Evolutionary conservation across 257 asterid genomes (phyloP).

Genomic region (Leptodermis oblonga): DNA sequence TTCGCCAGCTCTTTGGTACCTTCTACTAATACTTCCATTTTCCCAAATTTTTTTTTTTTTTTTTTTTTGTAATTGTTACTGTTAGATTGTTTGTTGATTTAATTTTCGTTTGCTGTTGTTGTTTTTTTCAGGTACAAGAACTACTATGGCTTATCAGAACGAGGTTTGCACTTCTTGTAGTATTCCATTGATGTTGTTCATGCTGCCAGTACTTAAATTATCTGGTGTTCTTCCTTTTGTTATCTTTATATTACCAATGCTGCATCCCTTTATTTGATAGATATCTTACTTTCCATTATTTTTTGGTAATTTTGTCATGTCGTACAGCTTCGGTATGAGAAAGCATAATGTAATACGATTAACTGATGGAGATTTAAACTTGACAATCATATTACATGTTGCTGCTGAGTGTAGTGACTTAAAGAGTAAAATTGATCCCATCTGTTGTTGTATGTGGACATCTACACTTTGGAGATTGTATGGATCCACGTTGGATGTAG

Average conservation of each 20-base stretch:
- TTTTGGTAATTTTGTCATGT: neutral
- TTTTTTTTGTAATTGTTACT: neutral
- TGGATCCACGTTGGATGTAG: neutral
- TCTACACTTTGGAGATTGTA: neutral
- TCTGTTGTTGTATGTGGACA: neutral
- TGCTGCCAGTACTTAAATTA: neutral
- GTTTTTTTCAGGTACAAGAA: conserved; percentile 63
- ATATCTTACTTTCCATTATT: neutral
- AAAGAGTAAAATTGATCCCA: neutral
- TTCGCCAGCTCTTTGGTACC: conserved; percentile 93
- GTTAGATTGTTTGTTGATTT: neutral
- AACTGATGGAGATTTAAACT: neutral
- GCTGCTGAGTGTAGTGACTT: neutral
- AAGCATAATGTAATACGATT: neutral
- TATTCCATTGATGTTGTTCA: neutral
- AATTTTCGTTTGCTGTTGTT: neutral
- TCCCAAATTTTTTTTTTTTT: neutral
- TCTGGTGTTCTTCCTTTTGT: neutral
- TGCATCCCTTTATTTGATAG: neutral
- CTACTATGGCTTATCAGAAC: conserved; percentile 82
- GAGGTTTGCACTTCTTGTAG: conserved; percentile 52
- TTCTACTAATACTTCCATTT: neutral
- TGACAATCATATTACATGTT: neutral
- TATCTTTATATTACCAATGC: neutral
- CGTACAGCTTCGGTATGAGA: neutral